Evolutionary conservation across 2,329 filamentous ascomycete genomes (phyloP).

Genomic region (Stachybotrys echinatus): DNA sequence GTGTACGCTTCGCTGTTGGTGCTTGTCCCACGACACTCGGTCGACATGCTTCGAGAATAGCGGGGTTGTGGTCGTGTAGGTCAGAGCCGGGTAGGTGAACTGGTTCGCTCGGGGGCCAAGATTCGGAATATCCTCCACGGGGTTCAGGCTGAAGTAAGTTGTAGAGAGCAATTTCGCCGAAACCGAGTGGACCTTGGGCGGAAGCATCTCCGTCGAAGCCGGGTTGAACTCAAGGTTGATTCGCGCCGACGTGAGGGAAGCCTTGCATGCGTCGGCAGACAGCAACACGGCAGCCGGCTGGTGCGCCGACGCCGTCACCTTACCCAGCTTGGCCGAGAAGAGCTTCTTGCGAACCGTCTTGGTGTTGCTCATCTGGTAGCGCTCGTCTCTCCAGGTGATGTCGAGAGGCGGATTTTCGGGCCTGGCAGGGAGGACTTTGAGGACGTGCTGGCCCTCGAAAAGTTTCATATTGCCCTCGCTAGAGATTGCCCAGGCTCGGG

Average conservation of each 20-base stretch:
- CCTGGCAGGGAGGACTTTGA: conserved; percentile 48
- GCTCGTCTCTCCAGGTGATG: conserved; percentile 39
- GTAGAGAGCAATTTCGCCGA: conserved; percentile 45
- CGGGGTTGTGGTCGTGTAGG: conserved; percentile 39
- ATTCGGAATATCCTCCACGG: conserved; percentile 44
- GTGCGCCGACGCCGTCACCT: conserved; percentile 36
- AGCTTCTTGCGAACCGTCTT: conserved; percentile 50
- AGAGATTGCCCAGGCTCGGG: conserved; percentile 28
- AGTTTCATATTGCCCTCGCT: conserved; percentile 22
- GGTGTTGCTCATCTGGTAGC: conserved; percentile 44
- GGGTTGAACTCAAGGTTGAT: conserved; percentile 45
- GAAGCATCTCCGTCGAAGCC: conserved; percentile 30
- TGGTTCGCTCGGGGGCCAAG: conserved; percentile 38
- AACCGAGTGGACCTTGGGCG: conserved; percentile 44
- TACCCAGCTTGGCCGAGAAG: conserved; percentile 45
- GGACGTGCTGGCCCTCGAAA: conserved; percentile 35
- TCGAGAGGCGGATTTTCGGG: conserved; percentile 47
- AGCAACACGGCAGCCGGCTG: conserved; percentile 46
- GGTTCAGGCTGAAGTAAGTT: conserved; percentile 45
- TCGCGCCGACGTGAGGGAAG: conserved; percentile 34
- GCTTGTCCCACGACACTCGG: conserved; percentile 8
- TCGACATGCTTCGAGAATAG: conserved; percentile 30
- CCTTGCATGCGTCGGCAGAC: conserved; percentile 39
- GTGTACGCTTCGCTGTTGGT: conserved; percentile 13
- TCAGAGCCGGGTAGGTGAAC: conserved; percentile 33